Evolutionary conservation across 805 yeast species (phyloP).

Genomic region (Candida patagonica): DNA sequence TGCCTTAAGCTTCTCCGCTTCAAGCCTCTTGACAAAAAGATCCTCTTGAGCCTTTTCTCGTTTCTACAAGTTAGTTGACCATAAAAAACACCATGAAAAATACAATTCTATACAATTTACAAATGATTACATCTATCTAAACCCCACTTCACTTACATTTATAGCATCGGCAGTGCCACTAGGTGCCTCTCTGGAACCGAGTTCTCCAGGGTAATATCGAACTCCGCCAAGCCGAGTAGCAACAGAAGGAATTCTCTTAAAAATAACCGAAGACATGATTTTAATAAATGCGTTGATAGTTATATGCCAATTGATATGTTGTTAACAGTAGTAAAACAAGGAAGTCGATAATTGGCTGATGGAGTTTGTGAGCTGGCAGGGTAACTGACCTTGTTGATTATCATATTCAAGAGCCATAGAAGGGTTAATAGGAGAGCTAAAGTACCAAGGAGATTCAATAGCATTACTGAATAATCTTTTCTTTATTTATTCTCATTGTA

Average conservation of each 20-base stretch:
- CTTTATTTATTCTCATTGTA: background rate
- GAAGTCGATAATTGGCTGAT: too few relatives aligned
- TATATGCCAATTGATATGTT: too few relatives aligned
- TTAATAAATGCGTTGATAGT: too few relatives aligned
- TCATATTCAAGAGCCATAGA: too few relatives aligned
- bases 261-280: constrained; percentile 5
- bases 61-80: too few relatives aligned
- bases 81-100: too few relatives aligned
- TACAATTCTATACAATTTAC: background rate
- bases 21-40: constrained; percentile 76
- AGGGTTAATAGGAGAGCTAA: background rate
- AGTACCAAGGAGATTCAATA: too few relatives aligned
- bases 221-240: constrained; percentile 5
- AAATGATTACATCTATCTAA: too few relatives aligned
- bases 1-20: constrained; percentile 73
- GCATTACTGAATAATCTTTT: too few relatives aligned
- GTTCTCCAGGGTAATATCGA: constrained; percentile 36
- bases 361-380: too few relatives aligned
- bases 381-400: too few relatives aligned
- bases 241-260: background rate
- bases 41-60: constrained; percentile 93
- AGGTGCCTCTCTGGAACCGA: constrained; percentile 53
- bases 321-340: too few relatives aligned
- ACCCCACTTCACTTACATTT: constrained; percentile 32
- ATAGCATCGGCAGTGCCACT: constrained; percentile 53